Conservation (phyloP, 1,139 yeast genomes). For the Arxiozyma heterogenica region DNA sequence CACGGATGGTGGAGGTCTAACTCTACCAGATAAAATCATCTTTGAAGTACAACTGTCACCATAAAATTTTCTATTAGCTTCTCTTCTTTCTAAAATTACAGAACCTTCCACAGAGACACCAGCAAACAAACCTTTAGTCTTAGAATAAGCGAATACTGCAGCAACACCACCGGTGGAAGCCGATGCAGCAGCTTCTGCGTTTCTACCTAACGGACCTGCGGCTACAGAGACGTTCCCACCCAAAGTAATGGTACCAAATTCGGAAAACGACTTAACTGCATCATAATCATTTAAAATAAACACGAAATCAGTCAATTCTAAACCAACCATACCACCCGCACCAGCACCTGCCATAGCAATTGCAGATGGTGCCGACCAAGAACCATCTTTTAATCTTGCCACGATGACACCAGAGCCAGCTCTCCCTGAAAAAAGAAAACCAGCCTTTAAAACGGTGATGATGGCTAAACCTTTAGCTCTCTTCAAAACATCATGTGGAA, state of each 20-base stretch:
- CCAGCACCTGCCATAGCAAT: conserved; percentile 97
- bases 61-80: conserved; percentile 90
- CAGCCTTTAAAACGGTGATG: conserved; percentile 89
- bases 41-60: conserved; percentile 83
- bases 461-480: conserved; percentile 91
- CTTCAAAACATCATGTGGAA: conserved; percentile 80
- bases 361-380: conserved; percentile 98
- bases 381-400: conserved; percentile 87
- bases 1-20: conserved; percentile 89
- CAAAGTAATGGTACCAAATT: conserved; percentile 84
- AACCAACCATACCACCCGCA: conserved; percentile 96
- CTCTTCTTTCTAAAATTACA: conserved; percentile 88
- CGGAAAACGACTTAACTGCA: conserved; percentile 92
- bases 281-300: conserved; percentile 77
- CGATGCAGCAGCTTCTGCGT: conserved; percentile 96
- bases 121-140: conserved; percentile 93
- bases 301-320: conserved; percentile 93
- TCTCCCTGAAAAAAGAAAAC: conserved; percentile 89
- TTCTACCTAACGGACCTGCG: conserved; percentile 97
- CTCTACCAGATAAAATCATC: conserved; percentile 70
- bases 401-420: conserved; percentile 97
- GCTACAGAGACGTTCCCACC: conserved; percentile 96
- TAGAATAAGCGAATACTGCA: conserved; percentile 87
- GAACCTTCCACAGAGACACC: conserved; percentile 97
- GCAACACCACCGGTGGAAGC: conserved; percentile 85